Percentiles rank a stretch among this genome's conserved stretches.
Evolutionary conservation across 1,284 basidiomycete genomes (phyloP).

Genomic region (Testicularia cyperi): DNA sequence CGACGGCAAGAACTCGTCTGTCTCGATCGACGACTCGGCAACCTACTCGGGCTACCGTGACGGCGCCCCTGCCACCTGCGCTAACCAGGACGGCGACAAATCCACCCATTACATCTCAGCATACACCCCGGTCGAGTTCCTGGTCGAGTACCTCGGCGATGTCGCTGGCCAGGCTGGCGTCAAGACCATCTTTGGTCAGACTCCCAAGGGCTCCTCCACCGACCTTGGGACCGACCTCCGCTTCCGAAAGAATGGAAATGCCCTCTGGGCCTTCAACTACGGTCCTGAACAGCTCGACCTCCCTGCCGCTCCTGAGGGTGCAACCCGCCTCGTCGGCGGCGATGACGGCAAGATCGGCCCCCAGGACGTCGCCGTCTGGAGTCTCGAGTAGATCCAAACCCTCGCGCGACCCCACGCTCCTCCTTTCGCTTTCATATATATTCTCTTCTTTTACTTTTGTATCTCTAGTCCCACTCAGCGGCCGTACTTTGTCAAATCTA

Average conservation of each 20-base stretch:
- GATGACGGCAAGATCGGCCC: conserved; percentile 15
- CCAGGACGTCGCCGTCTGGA: conserved; percentile 27
- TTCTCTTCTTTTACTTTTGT: too few species aligned
- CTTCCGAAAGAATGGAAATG: conserved; percentile 29
- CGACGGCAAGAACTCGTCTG: conserved; percentile 20
- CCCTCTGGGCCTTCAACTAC: conserved; percentile 43
- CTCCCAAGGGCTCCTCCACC: conserved; percentile 2
- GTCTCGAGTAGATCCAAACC: conserved; percentile 2
- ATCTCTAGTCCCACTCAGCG: too few species aligned
- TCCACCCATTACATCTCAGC: conserved; percentile 37
- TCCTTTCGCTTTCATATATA: too few species aligned
- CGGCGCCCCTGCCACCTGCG: conserved; percentile 29
- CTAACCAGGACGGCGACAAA: conserved; percentile 20
- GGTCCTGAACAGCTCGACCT: conserved; percentile 23
- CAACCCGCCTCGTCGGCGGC: conserved; percentile 18
- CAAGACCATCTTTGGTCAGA: conserved; percentile 17
- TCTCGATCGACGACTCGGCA: conserved; percentile 10
- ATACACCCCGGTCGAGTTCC: conserved; percentile 29
- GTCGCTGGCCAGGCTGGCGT: conserved; percentile 14
- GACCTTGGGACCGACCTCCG: conserved; percentile 33
- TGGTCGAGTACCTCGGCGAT: conserved; percentile 28
- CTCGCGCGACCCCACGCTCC: too few species aligned
- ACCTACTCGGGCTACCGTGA: conserved; percentile 34
- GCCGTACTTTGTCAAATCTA: too few species aligned
- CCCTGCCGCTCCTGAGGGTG: conserved; percentile 16